Evolutionary conservation across 2,329 filamentous ascomycete species (phyloP).

Genomic region (Ceratocystis destructans): DNA sequence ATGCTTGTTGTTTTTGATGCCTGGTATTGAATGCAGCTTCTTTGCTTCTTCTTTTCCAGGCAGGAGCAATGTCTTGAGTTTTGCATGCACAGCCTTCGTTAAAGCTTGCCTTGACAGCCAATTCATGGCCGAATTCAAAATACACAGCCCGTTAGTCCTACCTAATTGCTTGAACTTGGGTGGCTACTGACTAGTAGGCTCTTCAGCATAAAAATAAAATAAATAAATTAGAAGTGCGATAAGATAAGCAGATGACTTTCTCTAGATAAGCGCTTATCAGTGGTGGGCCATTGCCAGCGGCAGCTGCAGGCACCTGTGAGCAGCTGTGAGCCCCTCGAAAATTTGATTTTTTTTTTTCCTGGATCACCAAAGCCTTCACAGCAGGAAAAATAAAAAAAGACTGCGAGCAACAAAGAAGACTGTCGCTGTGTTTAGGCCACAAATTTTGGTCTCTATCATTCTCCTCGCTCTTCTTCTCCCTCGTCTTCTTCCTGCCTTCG

Average conservation of each 20-base stretch:
- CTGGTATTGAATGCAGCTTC: no score
- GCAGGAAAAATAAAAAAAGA: conserved; percentile 8
- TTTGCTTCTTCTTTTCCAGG: no score
- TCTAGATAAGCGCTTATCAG: conserved; percentile 16
- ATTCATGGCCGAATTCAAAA: no score
- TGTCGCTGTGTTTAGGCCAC: background rate
- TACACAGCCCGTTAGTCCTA: no score
- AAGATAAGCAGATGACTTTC: conserved; percentile 12
- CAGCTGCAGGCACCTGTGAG: background rate
- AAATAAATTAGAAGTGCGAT: conserved; percentile 4
- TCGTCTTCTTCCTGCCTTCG: conserved; percentile 10
- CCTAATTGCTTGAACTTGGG: no score
- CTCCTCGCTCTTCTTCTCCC: background rate
- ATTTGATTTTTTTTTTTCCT: conserved; percentile 14
- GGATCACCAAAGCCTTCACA: conserved; percentile 1
- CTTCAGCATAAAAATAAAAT: background rate
- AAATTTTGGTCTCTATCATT: background rate
- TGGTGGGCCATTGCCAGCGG: background rate
- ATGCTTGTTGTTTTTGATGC: no score
- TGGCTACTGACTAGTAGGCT: background rate
- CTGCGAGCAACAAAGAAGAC: background rate
- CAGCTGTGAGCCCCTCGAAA: conserved; percentile 15
- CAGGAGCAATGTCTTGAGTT: no score
- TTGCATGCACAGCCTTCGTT: no score
- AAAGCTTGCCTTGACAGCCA: no score